Percentiles rank a stretch among this genome's conserved stretches.
phyloP scores from a whole-genome alignment of 495 filamentous ascomycete species.

The Schizothecium vesticola region DNA sequence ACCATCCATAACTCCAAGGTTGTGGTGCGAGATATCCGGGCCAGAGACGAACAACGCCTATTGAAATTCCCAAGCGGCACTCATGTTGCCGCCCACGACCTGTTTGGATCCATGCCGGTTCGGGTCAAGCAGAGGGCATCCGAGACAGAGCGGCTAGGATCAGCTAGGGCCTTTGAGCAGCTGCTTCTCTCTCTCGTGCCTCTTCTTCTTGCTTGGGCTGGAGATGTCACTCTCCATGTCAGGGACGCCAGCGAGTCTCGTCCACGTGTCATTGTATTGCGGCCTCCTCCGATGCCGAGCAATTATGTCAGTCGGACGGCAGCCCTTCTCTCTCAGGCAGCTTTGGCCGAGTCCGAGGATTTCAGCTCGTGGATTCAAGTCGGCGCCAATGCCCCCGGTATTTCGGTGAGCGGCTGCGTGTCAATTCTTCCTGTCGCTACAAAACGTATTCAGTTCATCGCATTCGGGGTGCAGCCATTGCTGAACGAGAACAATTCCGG shows the following conservation, averaged over 20 bases:
- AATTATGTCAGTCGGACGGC: conserved; percentile 10
- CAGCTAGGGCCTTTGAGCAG: conserved; percentile 57
- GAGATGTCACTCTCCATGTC: conserved; percentile 38
- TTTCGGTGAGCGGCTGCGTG: conserved; percentile 63
- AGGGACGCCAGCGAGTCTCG: conserved; percentile 28
- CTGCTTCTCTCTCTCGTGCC: conserved; percentile 56
- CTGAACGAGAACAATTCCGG: conserved; percentile 51
- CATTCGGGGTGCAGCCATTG: conserved; percentile 61
- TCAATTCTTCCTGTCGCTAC: conserved; percentile 64
- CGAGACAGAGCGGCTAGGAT: conserved; percentile 50
- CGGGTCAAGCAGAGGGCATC: conserved; percentile 76
- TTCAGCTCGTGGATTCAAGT: conserved; percentile 60
- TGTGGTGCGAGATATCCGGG: conserved; percentile 62
- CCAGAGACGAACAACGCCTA: conserved; percentile 56
- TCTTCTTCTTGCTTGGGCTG: conserved; percentile 61
- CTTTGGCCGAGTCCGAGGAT: conserved; percentile 48
- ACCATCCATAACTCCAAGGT: conserved; percentile 65
- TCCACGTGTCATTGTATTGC: not conserved
- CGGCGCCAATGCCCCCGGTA: conserved; percentile 52
- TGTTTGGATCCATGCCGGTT: conserved; percentile 95
- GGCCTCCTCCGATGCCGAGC: not conserved
- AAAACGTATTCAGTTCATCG: conserved; percentile 73
- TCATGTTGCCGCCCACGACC: conserved; percentile 69
- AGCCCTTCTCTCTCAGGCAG: conserved; percentile 58
- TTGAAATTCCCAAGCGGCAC: conserved; percentile 63